Evolutionary conservation across 768 basidiomycete genomes (phyloP).

Genomic region (Flagelloscypha sp.): DNA sequence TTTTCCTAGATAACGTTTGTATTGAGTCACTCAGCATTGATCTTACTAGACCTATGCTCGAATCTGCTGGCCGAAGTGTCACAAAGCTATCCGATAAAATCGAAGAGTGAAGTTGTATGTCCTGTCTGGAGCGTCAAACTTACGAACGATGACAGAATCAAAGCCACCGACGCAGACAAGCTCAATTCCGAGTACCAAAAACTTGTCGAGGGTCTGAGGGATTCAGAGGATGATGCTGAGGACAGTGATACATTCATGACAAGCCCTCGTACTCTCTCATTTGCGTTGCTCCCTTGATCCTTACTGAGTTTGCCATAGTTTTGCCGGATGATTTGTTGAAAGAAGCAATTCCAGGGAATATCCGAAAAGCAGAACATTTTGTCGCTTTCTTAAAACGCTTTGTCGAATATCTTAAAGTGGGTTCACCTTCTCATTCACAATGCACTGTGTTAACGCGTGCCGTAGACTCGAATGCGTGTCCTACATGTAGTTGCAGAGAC

Average conservation of each 20-base stretch:
- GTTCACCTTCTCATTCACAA: background rate
- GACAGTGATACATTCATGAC: constrained; percentile 82
- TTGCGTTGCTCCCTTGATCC: background rate
- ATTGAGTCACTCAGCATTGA: constrained; percentile 98
- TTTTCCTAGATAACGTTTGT: constrained; percentile 77
- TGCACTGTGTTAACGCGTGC: constrained; percentile 6
- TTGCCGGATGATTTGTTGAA: constrained; percentile 90
- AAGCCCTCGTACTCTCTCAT: constrained; percentile 62
- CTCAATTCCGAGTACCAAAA: constrained; percentile 95
- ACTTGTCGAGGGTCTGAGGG: constrained; percentile 88
- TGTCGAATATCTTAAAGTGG: constrained; percentile 97
- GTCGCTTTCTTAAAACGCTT: constrained; percentile 97
- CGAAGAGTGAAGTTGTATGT: constrained; percentile 73
- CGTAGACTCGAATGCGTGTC: constrained; percentile 96
- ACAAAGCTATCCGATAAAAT: constrained; percentile 83
- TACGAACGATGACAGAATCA: constrained; percentile 55
- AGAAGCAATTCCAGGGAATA: constrained; percentile 97
- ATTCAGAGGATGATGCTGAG: constrained; percentile 45
- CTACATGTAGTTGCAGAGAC: constrained; percentile 98
- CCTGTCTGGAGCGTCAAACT: constrained; percentile 1
- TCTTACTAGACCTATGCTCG: constrained; percentile 93
- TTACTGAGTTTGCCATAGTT: constrained; percentile 35
- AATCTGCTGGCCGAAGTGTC: constrained; percentile 86
- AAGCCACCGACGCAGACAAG: constrained; percentile 86
- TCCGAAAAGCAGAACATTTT: constrained; percentile 97